Conservation (phyloP, 2,329 filamentous ascomycete genomes). For the Phyllosticta citrichinensis region DNA sequence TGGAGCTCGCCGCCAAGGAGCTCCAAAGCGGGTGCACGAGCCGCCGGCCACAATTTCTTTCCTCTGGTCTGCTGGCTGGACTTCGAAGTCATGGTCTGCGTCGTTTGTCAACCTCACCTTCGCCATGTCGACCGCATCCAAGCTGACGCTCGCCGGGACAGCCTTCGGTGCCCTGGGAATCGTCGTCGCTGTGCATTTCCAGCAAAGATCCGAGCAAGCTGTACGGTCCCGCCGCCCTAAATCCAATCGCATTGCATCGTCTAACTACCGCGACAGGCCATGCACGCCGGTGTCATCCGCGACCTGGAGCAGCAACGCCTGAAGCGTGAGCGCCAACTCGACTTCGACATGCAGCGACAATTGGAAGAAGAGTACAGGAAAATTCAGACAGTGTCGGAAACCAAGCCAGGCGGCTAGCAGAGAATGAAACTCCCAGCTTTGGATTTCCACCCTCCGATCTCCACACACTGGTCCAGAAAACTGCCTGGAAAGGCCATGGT, state of each 20-base stretch:
- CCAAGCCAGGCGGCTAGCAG: conserved; percentile 6
- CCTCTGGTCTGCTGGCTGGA: too few species aligned
- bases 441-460: not conserved
- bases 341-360: conserved; percentile 83
- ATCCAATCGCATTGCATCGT: conserved; percentile 11
- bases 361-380: conserved; percentile 87
- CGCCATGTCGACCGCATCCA: conserved; percentile 80
- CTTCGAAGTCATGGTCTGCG: not conserved
- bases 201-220: conserved; percentile 72
- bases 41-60: not conserved
- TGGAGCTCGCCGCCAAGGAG: conserved; percentile 9
- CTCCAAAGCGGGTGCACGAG: conserved; percentile 5
- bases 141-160: conserved; percentile 71
- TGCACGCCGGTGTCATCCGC: conserved; percentile 89
- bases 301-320: conserved; percentile 90
- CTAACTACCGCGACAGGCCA: conserved; percentile 50
- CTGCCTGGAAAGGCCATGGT: not conserved
- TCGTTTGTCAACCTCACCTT: not conserved
- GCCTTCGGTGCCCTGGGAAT: conserved; percentile 66
- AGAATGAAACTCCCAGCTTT: not conserved
- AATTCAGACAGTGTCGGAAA: conserved; percentile 61
- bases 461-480: not conserved
- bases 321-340: conserved; percentile 81
- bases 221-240: conserved; percentile 42
- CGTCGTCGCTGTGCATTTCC: conserved; percentile 78